phyloP scores from a whole-genome alignment of 2,329 filamentous ascomycete genomes.

The Beauveria sp. region DNA sequence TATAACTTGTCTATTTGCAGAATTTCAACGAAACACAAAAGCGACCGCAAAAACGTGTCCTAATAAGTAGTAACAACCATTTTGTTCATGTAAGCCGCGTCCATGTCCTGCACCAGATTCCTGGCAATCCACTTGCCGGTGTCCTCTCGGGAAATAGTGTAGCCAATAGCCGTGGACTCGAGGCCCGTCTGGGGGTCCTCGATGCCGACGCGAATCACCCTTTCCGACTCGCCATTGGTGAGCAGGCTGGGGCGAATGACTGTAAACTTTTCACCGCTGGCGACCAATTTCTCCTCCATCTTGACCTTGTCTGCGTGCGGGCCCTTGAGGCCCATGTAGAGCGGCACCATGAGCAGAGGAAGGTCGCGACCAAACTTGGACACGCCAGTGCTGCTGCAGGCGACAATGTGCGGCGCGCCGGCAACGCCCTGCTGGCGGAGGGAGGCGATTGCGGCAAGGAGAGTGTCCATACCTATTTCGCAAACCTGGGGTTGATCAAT shows the following conservation, averaged over 20 bases:
- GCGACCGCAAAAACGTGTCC: not conserved
- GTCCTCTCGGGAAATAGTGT: constrained; percentile 39
- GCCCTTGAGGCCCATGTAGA: constrained; percentile 35
- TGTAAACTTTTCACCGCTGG: constrained; percentile 25
- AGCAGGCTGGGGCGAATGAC: constrained; percentile 32
- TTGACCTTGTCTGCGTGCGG: constrained; percentile 41
- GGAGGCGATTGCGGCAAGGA: constrained; percentile 32
- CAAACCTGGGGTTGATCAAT: constrained; percentile 43
- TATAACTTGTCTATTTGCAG: not conserved
- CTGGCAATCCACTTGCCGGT: constrained; percentile 40
- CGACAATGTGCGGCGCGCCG: constrained; percentile 27
- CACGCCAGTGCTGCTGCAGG: constrained; percentile 34
- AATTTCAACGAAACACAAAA: not conserved
- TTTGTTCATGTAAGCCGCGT: constrained; percentile 26
- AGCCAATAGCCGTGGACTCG: constrained; percentile 34
- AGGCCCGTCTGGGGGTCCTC: constrained; percentile 27
- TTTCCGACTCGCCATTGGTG: constrained; percentile 20
- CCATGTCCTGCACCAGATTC: constrained; percentile 24
- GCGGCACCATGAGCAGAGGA: constrained; percentile 33
- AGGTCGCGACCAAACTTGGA: constrained; percentile 30
- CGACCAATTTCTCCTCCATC: constrained; percentile 32
- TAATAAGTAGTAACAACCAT: constrained; percentile 30
- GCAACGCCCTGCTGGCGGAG: constrained; percentile 20
- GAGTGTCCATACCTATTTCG: constrained; percentile 31
- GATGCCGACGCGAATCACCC: constrained; percentile 29